Percentiles rank a stretch among this genome's conserved stretches.
Evolutionary conservation across 129 eudicot species (phyloP).

Genomic region (Escallonia herrerae): DNA sequence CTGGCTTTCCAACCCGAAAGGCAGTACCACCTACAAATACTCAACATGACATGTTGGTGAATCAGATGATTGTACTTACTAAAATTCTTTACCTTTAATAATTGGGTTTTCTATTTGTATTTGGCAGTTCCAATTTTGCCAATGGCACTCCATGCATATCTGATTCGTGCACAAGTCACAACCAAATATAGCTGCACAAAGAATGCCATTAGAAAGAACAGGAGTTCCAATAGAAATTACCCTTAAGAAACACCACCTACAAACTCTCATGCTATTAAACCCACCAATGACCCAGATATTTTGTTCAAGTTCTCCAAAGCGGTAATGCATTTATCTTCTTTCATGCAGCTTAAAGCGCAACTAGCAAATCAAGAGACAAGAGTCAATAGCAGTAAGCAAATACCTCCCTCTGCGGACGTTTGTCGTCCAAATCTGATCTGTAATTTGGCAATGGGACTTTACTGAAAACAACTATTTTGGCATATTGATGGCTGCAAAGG

Average conservation of each 20-base stretch:
- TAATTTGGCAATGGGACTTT: conserved; percentile 93
- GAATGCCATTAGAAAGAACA: too few species aligned
- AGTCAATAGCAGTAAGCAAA: not conserved
- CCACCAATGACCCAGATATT: too few species aligned
- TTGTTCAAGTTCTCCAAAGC: too few species aligned
- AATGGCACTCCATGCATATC: too few species aligned
- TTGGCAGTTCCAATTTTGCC: too few species aligned
- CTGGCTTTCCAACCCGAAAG: conserved; percentile 53
- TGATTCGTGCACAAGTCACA: too few species aligned
- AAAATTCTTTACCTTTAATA: not conserved
- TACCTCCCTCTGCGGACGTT: conserved; percentile 99
- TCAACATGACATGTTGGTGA: not conserved
- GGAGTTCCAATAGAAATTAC: too few species aligned
- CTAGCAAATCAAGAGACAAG: not conserved
- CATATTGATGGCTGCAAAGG: conserved; percentile 85
- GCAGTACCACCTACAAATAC: conserved; percentile 52
- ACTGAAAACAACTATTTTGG: conserved; percentile 68
- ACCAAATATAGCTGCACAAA: too few species aligned
- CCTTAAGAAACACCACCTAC: too few species aligned
- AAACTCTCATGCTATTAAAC: too few species aligned
- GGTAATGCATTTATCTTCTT: not conserved
- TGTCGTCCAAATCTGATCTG: conserved; percentile 80
- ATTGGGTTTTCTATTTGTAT: too few species aligned
- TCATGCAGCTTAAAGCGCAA: not conserved
- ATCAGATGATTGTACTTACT: not conserved